Base-by-base conservation (phyloP, 805 yeast genomes). In the Jamesozyma lodderae region DNA sequence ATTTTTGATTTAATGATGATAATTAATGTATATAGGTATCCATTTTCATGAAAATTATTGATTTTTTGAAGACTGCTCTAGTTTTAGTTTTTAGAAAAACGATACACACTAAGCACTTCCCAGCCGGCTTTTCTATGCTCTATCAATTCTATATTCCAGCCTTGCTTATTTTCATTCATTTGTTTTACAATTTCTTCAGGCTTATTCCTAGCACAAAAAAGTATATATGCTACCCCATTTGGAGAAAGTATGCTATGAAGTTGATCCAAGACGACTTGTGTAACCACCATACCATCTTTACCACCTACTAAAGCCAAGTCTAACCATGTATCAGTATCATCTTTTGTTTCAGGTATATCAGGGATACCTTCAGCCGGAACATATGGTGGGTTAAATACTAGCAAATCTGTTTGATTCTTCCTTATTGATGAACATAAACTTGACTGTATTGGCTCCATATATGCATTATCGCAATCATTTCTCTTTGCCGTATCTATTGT, bases 361-460 rank as follows among this genome's bases (percentile, higher is more conserved):
- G 97, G 96, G 0, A 85, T 81, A 0, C 52, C 53, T 41, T 78
- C 87, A 1, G 90, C 84, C 0, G 98, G 98, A 1, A 92, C 98
- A 55, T 92, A 92, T 0, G 98, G 98, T 0, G 98, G 98, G 53
- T 92, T 92, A 62, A 92, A 92, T 1, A 92, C 67, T 17, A 92
- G 63, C 1, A 90, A 41, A 51, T 92, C 97, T 1, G 87, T 69
- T 4, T 62, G 36, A 2, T 67, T 48, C 0, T 53, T 52, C 10
- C 71, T 56, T 8, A 86, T 44, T 2, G 75, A 67, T 8, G 69
- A 49, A 0, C 81, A 70, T 22, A 87, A 60, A 50, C 73, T 73
- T 55, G 77, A 70, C 42, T 81, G 83, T 1, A 80, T 39, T 0
- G 67, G 46, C 27, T 77, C 83, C 14, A 75, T 13, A 17, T 16